phyloP scores from a whole-genome alignment of 805 yeast genomes.

The Henningerozyma blattae region DNA sequence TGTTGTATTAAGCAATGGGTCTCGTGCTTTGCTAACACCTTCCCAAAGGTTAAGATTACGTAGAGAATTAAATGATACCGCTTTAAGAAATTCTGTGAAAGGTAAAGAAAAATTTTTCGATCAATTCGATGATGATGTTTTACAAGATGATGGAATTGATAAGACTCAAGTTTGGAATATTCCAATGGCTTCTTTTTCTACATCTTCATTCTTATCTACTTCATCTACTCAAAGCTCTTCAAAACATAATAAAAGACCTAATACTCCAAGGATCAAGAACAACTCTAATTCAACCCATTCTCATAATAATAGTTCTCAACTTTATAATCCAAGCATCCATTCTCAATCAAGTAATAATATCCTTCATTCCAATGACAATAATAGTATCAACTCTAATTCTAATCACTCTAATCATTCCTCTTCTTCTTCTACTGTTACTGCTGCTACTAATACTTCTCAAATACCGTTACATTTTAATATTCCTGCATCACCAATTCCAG shows the following conservation, averaged over 20 bases:
- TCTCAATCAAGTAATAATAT: not conserved
- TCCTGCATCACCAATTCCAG: constrained; percentile 39
- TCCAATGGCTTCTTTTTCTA: constrained; percentile 30
- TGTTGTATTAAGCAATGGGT: not conserved
- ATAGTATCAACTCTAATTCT: not conserved
- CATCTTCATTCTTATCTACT: constrained; percentile 12
- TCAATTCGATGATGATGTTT: constrained; percentile 10
- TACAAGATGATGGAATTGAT: constrained; percentile 23
- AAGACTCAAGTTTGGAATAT: constrained; percentile 37
- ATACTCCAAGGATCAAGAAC: too few species aligned
- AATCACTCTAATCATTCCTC: constrained; percentile 2
- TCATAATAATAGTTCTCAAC: not conserved
- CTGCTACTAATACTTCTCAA: too few species aligned
- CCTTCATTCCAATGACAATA: not conserved
- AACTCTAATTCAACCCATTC: not conserved
- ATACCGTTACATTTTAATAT: too few species aligned
- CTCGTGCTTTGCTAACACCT: constrained; percentile 19
- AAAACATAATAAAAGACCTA: not conserved
- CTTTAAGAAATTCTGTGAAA: constrained; percentile 18
- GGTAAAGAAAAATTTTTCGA: constrained; percentile 27
- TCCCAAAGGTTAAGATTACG: constrained; percentile 29
- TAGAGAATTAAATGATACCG: constrained; percentile 23
- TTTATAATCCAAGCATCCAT: too few species aligned
- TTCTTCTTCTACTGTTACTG: constrained; percentile 21
- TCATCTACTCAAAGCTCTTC: not conserved